Conservation (phyloP, 345 rosid species). For the Salix viminalis region DNA sequence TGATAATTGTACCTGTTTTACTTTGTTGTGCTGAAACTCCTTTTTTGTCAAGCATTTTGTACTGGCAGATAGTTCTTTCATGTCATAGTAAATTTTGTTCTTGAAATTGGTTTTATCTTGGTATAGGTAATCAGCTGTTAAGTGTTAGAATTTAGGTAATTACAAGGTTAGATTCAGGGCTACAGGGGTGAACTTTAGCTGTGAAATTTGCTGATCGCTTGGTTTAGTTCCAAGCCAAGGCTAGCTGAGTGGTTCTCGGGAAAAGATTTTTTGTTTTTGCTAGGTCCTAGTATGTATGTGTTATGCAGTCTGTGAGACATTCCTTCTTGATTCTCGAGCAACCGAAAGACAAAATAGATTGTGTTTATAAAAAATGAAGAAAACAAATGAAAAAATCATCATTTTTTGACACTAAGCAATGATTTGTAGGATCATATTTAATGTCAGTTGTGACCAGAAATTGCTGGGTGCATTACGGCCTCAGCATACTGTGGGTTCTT, state of each 20-base stretch:
- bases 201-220: neutral
- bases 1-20: neutral
- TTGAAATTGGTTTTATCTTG: neutral
- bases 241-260: neutral
- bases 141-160: neutral
- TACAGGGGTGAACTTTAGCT: neutral
- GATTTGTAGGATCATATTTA: neutral
- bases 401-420: neutral
- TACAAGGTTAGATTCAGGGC: neutral
- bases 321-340: neutral
- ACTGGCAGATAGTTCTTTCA: neutral
- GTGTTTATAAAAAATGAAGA: neutral
- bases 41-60: neutral
- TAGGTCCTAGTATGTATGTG: neutral
- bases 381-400: neutral
- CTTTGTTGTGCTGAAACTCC: neutral
- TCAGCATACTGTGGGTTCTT: neutral
- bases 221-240: neutral
- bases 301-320: neutral
- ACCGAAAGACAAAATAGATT: neutral
- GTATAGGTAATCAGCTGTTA: neutral
- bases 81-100: neutral
- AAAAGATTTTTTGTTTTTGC: neutral
- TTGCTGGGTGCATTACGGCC: neutral
- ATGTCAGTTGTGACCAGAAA: neutral